These are phyloP conservation scores for Byssochlamys sp. DNA, from an alignment of 2,329 filamentous ascomycete species.

Conservation along the genomic window DNA sequence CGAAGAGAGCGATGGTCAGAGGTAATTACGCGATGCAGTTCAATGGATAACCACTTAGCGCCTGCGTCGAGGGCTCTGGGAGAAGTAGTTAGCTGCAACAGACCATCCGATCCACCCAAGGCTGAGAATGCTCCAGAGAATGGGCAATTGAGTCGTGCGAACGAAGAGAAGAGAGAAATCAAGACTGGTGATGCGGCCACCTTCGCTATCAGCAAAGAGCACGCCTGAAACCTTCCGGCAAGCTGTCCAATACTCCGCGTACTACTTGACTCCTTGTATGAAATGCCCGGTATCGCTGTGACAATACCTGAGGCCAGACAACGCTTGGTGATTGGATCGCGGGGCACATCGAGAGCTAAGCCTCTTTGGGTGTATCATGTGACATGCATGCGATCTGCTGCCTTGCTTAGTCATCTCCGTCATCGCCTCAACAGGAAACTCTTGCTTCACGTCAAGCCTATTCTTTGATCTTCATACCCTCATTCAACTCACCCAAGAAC, in stretches of 20 bases:
- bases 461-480: background rate
- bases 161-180: background rate
- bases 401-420: background rate
- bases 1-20: background rate
- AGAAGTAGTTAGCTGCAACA: conserved; percentile 1
- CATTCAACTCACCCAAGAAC: background rate
- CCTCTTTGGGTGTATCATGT: background rate
- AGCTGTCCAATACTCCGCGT: background rate
- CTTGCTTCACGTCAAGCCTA: background rate
- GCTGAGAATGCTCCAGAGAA: conserved; percentile 1
- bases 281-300: background rate
- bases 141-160: background rate
- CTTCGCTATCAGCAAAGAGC: background rate
- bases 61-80: conserved; percentile 8
- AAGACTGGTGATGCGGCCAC: background rate
- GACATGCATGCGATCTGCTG: background rate
- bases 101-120: conserved; percentile 4
- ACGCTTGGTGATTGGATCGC: background rate
- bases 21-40: background rate
- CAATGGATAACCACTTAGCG: conserved; percentile 5
- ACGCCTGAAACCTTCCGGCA: background rate
- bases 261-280: background rate
- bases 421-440: background rate
- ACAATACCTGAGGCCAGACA: background rate
- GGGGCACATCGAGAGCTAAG: background rate